A percentile compares a stretch with the other conserved stretches of the same genome.
Evolutionary conservation across 805 yeast genomes (phyloP).

Genomic region (Lachancea fermentati): DNA sequence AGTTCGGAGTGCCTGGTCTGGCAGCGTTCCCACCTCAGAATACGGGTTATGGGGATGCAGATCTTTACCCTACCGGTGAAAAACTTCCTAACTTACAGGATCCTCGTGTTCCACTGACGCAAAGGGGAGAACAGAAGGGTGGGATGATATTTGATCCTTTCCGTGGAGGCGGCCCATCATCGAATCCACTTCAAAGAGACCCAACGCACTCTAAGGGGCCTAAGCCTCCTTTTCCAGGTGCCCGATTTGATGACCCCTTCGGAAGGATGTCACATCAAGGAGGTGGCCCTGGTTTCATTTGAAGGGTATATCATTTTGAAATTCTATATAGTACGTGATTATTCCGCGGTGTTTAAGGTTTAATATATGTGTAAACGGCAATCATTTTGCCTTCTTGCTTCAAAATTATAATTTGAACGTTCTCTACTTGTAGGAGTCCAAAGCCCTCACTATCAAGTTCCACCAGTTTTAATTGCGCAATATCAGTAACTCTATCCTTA

Average conservation of each 20-base stretch:
- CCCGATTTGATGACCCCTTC: constrained; percentile 32
- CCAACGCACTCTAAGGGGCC: constrained; percentile 8
- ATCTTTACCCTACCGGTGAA: constrained; percentile 32
- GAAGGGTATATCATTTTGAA: background rate
- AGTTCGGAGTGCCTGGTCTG: constrained; percentile 13
- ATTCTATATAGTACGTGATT: background rate
- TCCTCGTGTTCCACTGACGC: constrained; percentile 2
- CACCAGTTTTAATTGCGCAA: constrained; percentile 19
- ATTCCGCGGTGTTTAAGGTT: background rate
- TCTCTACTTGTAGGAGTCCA: constrained; percentile 19
- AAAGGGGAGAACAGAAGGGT: constrained; percentile 14
- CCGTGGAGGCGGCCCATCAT: constrained; percentile 7
- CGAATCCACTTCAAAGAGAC: constrained; percentile 10
- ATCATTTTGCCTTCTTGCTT: constrained; percentile 25
- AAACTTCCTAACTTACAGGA: constrained; percentile 22
- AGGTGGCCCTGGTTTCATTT: constrained; percentile 12
- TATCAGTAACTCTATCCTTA: constrained; percentile 22
- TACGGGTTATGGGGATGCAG: constrained; percentile 29
- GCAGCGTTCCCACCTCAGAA: constrained; percentile 4
- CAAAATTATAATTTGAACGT: constrained; percentile 21
- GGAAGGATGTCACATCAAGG: constrained; percentile 15
- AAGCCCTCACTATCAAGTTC: constrained; percentile 26
- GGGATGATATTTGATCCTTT: constrained; percentile 34
- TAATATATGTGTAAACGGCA: constrained; percentile 20
- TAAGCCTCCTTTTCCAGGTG: constrained; percentile 26